Evolutionary conservation across 495 filamentous ascomycete species (phyloP), one percentile per base, ranked within the genome.

Genomic region (Lophiostoma macrostomum): DNA sequence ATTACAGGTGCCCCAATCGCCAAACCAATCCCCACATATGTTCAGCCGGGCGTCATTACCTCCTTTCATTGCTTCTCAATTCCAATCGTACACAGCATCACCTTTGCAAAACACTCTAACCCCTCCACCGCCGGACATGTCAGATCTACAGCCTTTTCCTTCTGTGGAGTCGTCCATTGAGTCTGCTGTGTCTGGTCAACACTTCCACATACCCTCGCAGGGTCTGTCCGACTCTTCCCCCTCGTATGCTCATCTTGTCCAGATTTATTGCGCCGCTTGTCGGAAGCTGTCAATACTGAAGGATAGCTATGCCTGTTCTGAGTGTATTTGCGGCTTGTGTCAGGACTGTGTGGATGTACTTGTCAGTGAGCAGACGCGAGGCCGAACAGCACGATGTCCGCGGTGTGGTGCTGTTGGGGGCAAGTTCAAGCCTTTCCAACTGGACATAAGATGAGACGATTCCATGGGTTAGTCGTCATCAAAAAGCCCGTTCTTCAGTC

Each of bases 301-400:
- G 51, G 85, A 91, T 50, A 89, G 86, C 25, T 96, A 86, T 64
- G 90, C 90, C 11, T 96, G 90, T 69, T 95, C 90, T 0, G 90
- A 95, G 65, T 96, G 90, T 66, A 95, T 96, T 42, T 93, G 88
- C 64, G 90, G 90, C 1, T 77, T 95, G 39, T 96, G 90, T 64
- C 83, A 80, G 45, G 85, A 86, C 34, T 96, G 90, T 53, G 88
- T 95, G 14, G 81, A 86, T 55, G 81, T 86, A 56, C 78, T 93
- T 49, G 85, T 88, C 16, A 73, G 71, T 52, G 71, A 78, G 66
- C 53, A 77, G 47, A 53, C 63, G 64, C 48, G 63, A 67, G 65
- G 70, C 68, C 67, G 73, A 7, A 72, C 76, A 22, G 74, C 80
- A 51, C 82, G 80, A 54, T 87, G 83, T 66, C 83, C 83, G 16